Conservation (phyloP, 2,329 filamentous ascomycete species). For the Epichloe gansuensis region DNA sequence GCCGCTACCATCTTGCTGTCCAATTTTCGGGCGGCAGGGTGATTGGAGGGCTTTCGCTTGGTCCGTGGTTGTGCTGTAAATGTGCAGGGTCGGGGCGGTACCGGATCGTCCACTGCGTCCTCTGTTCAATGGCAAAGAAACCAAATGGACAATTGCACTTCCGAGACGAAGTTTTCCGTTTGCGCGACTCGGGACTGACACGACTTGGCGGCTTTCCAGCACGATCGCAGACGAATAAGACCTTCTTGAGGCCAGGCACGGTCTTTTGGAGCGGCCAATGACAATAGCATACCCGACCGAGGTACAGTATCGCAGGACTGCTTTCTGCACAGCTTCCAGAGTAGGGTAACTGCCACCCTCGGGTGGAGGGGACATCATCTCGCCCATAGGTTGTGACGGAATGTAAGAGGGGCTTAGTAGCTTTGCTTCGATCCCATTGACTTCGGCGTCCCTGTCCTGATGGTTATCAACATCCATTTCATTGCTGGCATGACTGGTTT, state of each 20-base stretch:
- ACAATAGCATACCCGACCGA: constrained; percentile 57
- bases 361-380: constrained; percentile 50
- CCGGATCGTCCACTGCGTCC: constrained; percentile 54
- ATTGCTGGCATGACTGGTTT: constrained; percentile 32
- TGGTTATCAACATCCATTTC: constrained; percentile 42
- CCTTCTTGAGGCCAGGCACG: constrained; percentile 54
- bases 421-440: constrained; percentile 34
- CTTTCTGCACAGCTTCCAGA: constrained; percentile 52
- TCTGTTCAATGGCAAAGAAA: constrained; percentile 57
- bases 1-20: constrained; percentile 57
- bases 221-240: constrained; percentile 54
- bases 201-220: constrained; percentile 50
- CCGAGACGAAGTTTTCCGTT: constrained; percentile 54
- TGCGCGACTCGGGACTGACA: constrained; percentile 51
- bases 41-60: constrained; percentile 54
- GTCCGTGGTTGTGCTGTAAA: constrained; percentile 51
- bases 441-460: constrained; percentile 33
- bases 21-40: constrained; percentile 52
- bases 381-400: constrained; percentile 42
- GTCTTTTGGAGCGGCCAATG: constrained; percentile 58
- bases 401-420: constrained; percentile 38
- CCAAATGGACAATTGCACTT: constrained; percentile 59
- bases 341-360: constrained; percentile 53
- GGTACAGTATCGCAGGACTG: constrained; percentile 52
- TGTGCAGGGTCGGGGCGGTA: constrained; percentile 49